A percentile compares a stretch with the other conserved stretches of the same genome.
phyloP scores from a whole-genome alignment of 2,329 filamentous ascomycete species.

The Monosporascus ibericus region DNA sequence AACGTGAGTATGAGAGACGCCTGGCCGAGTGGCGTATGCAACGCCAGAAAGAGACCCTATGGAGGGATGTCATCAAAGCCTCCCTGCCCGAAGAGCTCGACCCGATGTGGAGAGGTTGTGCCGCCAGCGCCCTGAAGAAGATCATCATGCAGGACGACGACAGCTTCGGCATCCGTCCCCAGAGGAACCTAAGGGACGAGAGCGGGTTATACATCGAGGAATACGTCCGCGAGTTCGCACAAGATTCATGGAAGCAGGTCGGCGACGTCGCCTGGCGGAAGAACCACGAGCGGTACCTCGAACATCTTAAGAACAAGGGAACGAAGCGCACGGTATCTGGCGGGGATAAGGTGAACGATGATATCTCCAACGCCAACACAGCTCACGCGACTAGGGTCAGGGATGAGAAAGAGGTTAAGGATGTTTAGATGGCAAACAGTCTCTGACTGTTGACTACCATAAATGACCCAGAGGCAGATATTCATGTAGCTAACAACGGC shows the following conservation, averaged over 20 bases:
- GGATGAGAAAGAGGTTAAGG: too few relatives aligned
- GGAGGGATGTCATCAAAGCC: conserved; percentile 38
- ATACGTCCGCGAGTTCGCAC: conserved; percentile 36
- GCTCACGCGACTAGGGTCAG: too few relatives aligned
- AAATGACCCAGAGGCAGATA: too few relatives aligned
- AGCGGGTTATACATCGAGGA: conserved; percentile 40
- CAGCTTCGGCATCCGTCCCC: conserved; percentile 28
- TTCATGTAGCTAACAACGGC: too few relatives aligned
- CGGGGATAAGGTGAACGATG: conserved; percentile 1
- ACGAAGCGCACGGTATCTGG: conserved; percentile 5
- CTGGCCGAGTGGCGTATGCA: conserved; percentile 35
- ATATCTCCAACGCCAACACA: too few relatives aligned
- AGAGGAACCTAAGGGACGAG: conserved; percentile 23
- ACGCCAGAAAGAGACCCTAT: conserved; percentile 36
- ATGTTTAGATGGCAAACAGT: too few relatives aligned
- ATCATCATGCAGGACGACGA: conserved; percentile 42
- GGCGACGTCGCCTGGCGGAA: conserved; percentile 26
- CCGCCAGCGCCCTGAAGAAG: conserved; percentile 39
- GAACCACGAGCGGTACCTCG: conserved; percentile 12
- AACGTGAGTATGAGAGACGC: conserved; percentile 36
- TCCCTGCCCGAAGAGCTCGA: conserved; percentile 24
- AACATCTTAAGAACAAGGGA: conserved; percentile 4
- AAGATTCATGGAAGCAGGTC: conserved; percentile 30
- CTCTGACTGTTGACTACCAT: too few relatives aligned
- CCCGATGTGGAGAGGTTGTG: conserved; percentile 25